Evolutionary conservation across 2,329 filamentous ascomycete genomes (phyloP).

Genomic region (Spiromastix sp.): DNA sequence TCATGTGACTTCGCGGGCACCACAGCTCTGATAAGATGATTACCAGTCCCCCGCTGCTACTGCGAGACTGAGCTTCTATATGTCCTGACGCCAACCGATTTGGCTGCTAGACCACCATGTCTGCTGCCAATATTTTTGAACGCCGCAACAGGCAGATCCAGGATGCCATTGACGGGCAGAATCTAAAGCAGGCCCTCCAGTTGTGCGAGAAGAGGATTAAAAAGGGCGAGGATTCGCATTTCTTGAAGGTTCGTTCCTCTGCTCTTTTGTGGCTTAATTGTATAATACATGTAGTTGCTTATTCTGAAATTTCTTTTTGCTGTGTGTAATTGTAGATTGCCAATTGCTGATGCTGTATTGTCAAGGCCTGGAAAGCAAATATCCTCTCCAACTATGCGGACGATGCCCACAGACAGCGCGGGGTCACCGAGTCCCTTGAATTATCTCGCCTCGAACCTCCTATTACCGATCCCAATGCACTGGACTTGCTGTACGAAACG

Average conservation of each 20-base stretch:
- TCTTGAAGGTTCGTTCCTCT: conserved; percentile 24
- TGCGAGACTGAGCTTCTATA: too few relatives aligned
- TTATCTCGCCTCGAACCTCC: conserved; percentile 33
- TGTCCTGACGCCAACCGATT: too few relatives aligned
- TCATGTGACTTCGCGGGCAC: too few relatives aligned
- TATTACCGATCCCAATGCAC: conserved; percentile 34
- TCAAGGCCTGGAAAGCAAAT: conserved; percentile 34
- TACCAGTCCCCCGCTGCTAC: too few relatives aligned
- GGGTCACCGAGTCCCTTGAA: conserved; percentile 32
- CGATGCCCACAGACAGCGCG: conserved; percentile 31
- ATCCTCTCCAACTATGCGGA: conserved; percentile 32
- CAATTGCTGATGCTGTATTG: background rate
- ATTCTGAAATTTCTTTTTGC: background rate
- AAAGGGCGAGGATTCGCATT: conserved; percentile 40
- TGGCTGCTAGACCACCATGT: too few relatives aligned
- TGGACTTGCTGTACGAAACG: conserved; percentile 33
- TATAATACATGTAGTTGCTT: background rate
- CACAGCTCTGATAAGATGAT: too few relatives aligned
- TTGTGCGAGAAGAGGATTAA: conserved; percentile 44
- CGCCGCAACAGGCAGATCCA: conserved; percentile 40
- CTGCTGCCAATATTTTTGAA: conserved; percentile 29
- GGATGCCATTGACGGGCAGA: conserved; percentile 38
- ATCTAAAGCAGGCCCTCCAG: conserved; percentile 40
- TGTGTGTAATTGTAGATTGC: background rate
- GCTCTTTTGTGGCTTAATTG: background rate